Evolutionary conservation across 257 asterid genomes (phyloP).

Genomic region (Leonotis leonurus): DNA sequence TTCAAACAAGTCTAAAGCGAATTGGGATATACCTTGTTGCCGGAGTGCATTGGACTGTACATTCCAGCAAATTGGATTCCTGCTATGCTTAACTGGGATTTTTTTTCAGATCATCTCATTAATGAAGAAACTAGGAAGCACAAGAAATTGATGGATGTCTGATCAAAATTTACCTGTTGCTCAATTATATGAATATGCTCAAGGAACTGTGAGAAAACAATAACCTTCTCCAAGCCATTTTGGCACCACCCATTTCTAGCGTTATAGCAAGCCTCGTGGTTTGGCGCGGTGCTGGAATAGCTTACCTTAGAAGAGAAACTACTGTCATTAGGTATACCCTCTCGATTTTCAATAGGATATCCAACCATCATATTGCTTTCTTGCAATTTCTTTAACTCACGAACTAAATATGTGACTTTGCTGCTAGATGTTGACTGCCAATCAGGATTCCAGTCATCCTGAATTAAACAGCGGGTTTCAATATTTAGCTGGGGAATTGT

Average conservation of each 20-base stretch:
- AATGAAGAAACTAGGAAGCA: constrained; percentile 18
- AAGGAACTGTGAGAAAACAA: constrained; percentile 93
- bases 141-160: constrained; percentile 9
- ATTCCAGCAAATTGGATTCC: constrained; percentile 74
- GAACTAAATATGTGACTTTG: constrained; percentile 74
- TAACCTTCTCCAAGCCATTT: constrained; percentile 58
- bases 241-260: constrained; percentile 23
- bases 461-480: constrained; percentile 18
- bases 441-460: constrained; percentile 99
- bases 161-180: constrained; percentile 61
- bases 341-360: constrained; percentile 25
- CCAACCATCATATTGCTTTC: constrained; percentile 45
- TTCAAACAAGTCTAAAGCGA: constrained; percentile 2
- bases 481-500: background rate
- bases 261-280: constrained; percentile 24
- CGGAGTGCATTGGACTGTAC: constrained; percentile 91
- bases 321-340: constrained; percentile 19
- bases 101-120: constrained; percentile 7
- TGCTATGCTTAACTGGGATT: constrained; percentile 54
- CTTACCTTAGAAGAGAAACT: constrained; percentile 17
- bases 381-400: constrained; percentile 48
- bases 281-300: constrained; percentile 15
- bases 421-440: constrained; percentile 99
- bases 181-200: constrained; percentile 93
- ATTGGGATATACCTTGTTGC: constrained; percentile 48